Conservation (phyloP, 306 rosid genomes). For the Arachis stenosperma region DNA sequence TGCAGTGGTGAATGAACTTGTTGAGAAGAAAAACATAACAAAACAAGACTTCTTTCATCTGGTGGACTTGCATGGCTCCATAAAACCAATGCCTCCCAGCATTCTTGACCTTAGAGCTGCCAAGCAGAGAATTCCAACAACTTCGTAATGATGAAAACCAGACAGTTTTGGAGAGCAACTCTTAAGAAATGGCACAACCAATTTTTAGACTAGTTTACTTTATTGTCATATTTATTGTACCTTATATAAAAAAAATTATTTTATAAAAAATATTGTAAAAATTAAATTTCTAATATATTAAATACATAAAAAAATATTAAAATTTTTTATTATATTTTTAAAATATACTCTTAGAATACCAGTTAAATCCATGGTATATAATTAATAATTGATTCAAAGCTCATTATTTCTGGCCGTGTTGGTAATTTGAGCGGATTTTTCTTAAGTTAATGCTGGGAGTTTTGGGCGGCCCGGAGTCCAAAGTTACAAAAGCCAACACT, state of each 20-base stretch:
- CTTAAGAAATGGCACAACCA: conserved; percentile 30
- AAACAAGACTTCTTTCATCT: conserved; percentile 72
- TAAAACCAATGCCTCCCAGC: conserved; percentile 63
- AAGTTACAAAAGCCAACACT: too few relatives aligned
- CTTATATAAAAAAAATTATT: neutral
- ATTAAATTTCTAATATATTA: too few relatives aligned
- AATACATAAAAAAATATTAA: too few relatives aligned
- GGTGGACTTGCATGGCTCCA: conserved; percentile 74
- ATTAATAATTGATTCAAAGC: too few relatives aligned
- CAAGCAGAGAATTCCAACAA: conserved; percentile 59
- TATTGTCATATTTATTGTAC: conserved; percentile 21
- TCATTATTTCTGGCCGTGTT: too few relatives aligned
- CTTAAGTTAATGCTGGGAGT: too few relatives aligned
- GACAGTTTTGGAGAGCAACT: conserved; percentile 42
- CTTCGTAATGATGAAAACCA: conserved; percentile 44
- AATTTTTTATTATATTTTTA: too few relatives aligned
- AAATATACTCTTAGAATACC: too few relatives aligned
- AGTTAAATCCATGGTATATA: too few relatives aligned
- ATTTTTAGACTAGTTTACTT: conserved; percentile 33
- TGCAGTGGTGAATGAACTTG: conserved; percentile 74
- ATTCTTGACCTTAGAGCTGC: conserved; percentile 72
- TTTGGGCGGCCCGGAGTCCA: too few relatives aligned
- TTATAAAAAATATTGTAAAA: too few relatives aligned
- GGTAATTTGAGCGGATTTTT: too few relatives aligned
- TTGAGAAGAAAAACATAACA: conserved; percentile 78